Evolutionary conservation across 2,329 filamentous ascomycete genomes (phyloP), one percentile per base, ranked within the genome.

Genomic region (Mycogone perniciosa): DNA sequence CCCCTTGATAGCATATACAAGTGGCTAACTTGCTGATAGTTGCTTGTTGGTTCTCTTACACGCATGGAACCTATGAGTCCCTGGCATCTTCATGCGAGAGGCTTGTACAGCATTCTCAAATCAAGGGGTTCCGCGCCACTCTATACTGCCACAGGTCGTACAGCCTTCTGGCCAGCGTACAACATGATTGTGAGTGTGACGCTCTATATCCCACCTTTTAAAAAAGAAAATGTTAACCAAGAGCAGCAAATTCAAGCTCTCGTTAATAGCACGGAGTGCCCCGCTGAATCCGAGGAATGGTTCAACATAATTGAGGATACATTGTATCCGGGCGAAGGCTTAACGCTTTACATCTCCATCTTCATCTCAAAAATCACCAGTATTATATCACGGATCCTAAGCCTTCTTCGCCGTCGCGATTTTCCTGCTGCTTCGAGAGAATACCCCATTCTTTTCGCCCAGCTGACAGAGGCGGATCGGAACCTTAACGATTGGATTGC

Each of bases 161-260:
- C 56, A 10, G 61, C 64, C 2, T 72, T 72, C 50, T 72, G 70
- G 70, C 61, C 66, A 7, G 62, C 66, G 26, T 70, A 61, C 35
- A 71, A 64, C 50, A 63, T 72, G 55, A 60, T 72, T 42, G 69
- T 71, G 55, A 26, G 67, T 64, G 11, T 50, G 13, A 30, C 29
- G 6, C 5, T 26, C 13, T 40, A 7, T 34, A 29, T 20, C 20
- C 20, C 20, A 3, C 20, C 20, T 2, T 20, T 20, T 20, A 20
- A 20, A 20, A 20, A 20, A 20, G 20, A 20, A 20, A 3, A 20
- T 20, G 20, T 52, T 61, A 35, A 64, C 48, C n/a, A 11, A 5
- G 10, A 7, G 8, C 42, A 71, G 69, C 69, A 71, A 70, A 61
- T 70, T 5, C 63, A 69, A 52, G 64, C 63, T 27, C 60, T 69